Evolutionary conservation across 257 asterid species (phyloP).

Genomic region (Rauvolfia tetraphylla): DNA sequence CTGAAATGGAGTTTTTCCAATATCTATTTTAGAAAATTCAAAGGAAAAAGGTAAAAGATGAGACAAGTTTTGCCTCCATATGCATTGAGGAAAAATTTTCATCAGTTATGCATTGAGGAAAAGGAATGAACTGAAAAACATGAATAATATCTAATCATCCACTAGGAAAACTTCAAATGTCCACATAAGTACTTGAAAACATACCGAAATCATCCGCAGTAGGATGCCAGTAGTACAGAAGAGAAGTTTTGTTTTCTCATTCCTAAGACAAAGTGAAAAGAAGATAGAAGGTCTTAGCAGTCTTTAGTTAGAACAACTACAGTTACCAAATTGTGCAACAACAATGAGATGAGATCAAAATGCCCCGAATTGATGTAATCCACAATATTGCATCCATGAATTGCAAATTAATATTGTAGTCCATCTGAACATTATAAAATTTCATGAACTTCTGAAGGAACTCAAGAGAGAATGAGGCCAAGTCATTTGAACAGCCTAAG

Average conservation of each 20-base stretch:
- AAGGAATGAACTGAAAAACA: constrained; percentile 14
- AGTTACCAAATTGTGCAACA: neutral
- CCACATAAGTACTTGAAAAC: constrained; percentile 16
- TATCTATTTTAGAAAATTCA: neutral
- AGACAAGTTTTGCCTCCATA: constrained; percentile 1
- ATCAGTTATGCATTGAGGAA: neutral
- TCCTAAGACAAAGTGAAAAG: constrained; percentile 46
- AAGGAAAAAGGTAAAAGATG: constrained; percentile 13
- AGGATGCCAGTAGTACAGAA: constrained; percentile 99
- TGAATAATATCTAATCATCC: neutral
- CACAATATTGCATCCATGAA: neutral
- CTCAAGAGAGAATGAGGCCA: neutral
- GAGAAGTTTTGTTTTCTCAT: constrained; percentile 84
- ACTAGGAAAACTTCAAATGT: neutral
- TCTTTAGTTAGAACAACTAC: neutral
- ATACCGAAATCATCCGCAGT: constrained; percentile 89
- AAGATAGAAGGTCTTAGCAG: neutral
- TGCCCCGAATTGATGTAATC: neutral
- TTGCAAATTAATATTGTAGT: neutral
- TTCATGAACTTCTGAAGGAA: neutral
- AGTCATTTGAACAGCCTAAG: neutral
- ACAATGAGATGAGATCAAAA: neutral
- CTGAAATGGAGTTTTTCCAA: constrained; percentile 37
- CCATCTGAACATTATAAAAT: neutral
- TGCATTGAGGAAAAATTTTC: neutral